Base-by-base conservation (phyloP, 2,329 filamentous ascomycete species). In the Aspergillus tubingensis region DNA sequence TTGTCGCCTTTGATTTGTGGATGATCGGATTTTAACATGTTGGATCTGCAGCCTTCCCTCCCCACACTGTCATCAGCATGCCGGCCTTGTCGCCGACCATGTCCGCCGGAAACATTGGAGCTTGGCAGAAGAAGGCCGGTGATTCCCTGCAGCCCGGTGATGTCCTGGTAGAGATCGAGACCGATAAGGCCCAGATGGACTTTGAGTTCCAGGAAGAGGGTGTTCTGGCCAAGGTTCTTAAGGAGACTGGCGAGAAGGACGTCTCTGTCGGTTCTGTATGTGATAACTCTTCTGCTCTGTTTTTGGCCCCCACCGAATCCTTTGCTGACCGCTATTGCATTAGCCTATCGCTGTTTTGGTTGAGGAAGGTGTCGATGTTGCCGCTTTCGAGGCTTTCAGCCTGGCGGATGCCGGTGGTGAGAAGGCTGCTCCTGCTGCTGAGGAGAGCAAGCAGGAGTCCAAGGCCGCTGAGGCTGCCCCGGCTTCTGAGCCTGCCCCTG, bases 121-220 rank as follows among this genome's bases (percentile, higher is more conserved):
- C 88, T 66, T 99, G 95, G 95, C 92, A 98, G 83, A 99, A 98
- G 87, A 96, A 97, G 83, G 85, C 88, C 68, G 95, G 95, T 75
- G 95, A 99, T 79, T 75, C 83, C 65, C 88, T 99, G 77, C 83
- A 86, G 60, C 93, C 96, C 55, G 95, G 95, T 77, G 95, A 99
- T 77, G 95, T 99, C 50, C 83, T 99, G 70, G 93, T 96, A 69
- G 93, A 96, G 85, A 96, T 98, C 73, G 95, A 99, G 86, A 99
- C 95, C 72, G 95, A 99, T 82, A 99, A 99, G 86, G 95, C 95
- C 67, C 95, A 98, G 83, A 99, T 99, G 95, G 95, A 99, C 83
- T 98, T 99, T 78, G 95, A 99, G 81, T 98, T 96, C 81, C 95
- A 99, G 81, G 95, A 99, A 74, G 95, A 98, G 77, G 95, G 94